A percentile compares a stretch with the other conserved stretches of the same genome.
Conservation (phyloP, 106 monocot genomes). For the Hemerocallis citrina region DNA sequence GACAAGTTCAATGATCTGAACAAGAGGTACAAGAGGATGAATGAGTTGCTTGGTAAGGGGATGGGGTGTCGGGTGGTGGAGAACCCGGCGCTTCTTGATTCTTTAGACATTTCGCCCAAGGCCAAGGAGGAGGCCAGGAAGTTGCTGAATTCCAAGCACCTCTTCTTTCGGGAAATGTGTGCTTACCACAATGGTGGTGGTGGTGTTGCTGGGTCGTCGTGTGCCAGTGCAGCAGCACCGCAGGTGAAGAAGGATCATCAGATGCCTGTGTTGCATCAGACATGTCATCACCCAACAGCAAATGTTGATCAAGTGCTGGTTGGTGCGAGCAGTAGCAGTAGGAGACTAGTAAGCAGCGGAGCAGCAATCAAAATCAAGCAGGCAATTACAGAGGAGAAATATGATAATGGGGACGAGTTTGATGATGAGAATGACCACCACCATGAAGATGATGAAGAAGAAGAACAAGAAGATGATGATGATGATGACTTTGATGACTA, state of each 20-base stretch:
- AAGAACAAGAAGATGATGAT: not conserved
- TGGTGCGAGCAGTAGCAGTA: not conserved
- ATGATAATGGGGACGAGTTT: too few relatives aligned
- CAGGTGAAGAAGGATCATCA: not conserved
- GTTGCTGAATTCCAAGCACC: constrained; percentile 92
- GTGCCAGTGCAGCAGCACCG: not conserved
- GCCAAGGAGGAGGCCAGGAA: constrained; percentile 90
- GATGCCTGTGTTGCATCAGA: not conserved
- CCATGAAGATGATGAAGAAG: constrained; percentile 7
- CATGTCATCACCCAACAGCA: constrained; percentile 9
- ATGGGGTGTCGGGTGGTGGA: constrained; percentile 83
- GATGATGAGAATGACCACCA: too few relatives aligned
- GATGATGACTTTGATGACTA: too few relatives aligned
- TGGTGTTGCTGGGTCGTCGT: not conserved
- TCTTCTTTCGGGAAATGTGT: constrained; percentile 97
- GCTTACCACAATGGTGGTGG: constrained; percentile 54
- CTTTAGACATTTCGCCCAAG: constrained; percentile 62
- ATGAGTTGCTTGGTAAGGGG: constrained; percentile 72
- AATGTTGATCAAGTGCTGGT: not conserved
- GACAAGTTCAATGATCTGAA: constrained; percentile 98
- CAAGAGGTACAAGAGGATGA: constrained; percentile 91
- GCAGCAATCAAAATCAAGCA: not conserved
- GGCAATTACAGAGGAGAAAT: constrained; percentile 12
- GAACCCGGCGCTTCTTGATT: constrained; percentile 68
- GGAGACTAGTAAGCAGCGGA: not conserved